A percentile compares a stretch with the other conserved stretches of the same genome.
Conservation (phyloP, 345 rosid genomes). For the Eutrema japonicum region DNA sequence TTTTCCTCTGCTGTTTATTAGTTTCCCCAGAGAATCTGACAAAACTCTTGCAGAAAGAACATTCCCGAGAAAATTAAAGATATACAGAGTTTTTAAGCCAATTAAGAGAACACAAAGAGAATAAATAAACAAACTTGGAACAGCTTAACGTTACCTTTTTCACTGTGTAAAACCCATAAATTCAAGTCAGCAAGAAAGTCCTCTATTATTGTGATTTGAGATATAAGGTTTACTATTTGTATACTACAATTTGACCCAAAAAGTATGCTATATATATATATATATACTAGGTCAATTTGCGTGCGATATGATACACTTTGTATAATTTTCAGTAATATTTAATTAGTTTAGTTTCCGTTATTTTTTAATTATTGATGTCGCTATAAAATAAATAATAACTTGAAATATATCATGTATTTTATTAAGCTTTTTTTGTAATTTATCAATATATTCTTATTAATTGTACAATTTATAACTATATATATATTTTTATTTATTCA, state of each 20-base stretch:
- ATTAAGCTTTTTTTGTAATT: background rate
- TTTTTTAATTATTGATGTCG: background rate
- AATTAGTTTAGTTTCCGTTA: background rate
- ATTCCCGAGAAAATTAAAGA: constrained; percentile 17
- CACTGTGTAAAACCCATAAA: background rate
- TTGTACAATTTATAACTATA: background rate
- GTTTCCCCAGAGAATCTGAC: constrained; percentile 29
- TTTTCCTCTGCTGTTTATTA: background rate
- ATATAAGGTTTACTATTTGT: too few species aligned
- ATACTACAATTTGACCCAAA: too few species aligned
- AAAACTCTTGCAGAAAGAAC: constrained; percentile 32
- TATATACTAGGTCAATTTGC: background rate
- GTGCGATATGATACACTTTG: too few species aligned
- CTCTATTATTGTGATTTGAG: background rate
- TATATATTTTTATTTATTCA: background rate
- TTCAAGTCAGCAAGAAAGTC: background rate
- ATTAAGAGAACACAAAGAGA: constrained; percentile 3
- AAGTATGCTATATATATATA: too few species aligned
- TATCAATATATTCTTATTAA: background rate
- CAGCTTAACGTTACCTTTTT: constrained; percentile 2
- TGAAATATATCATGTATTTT: background rate
- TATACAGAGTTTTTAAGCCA: background rate
- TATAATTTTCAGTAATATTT: background rate
- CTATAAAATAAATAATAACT: background rate
- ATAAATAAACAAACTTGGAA: background rate